Conservation (phyloP, 345 rosid genomes). For the Sisymbrium altissimum region DNA sequence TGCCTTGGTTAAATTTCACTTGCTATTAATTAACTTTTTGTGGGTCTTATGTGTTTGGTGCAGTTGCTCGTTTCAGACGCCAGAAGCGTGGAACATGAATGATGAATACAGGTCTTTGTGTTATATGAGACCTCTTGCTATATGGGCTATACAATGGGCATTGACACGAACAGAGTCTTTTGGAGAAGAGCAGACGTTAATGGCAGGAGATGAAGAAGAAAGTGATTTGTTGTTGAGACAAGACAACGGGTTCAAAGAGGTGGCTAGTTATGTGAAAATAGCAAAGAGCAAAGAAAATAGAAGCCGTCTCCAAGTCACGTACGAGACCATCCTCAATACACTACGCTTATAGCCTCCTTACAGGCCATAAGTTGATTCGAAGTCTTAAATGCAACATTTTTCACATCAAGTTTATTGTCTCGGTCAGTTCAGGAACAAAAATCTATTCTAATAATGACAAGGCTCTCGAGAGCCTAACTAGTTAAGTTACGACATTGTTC, state of each 20-base stretch:
- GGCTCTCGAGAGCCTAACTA: not conserved
- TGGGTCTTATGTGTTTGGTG: not conserved
- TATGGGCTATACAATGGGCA: conserved; percentile 84
- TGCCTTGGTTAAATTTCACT: no score
- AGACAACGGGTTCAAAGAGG: conserved; percentile 44
- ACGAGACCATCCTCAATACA: conserved; percentile 40
- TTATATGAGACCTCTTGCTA: conserved; percentile 76
- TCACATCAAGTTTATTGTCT: not conserved
- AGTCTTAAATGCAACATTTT: not conserved
- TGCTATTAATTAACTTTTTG: not conserved
- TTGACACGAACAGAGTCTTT: conserved; percentile 26
- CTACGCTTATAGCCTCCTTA: conserved; percentile 1
- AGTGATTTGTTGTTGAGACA: conserved; percentile 33
- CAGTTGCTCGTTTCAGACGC: conserved; percentile 68
- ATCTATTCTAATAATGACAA: not conserved
- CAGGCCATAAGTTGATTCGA: not conserved
- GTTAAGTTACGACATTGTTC: no score
- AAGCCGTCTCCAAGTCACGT: conserved; percentile 38
- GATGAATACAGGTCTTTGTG: conserved; percentile 56
- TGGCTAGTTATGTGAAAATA: conserved; percentile 44
- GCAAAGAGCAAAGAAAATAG: conserved; percentile 28
- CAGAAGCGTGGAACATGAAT: conserved; percentile 57
- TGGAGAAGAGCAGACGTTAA: conserved; percentile 8
- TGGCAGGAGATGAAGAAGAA: conserved; percentile 10
- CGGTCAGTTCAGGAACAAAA: not conserved